Base-by-base conservation (phyloP, 2,329 filamentous ascomycete species). In the Fusarium ambrosium region DNA sequence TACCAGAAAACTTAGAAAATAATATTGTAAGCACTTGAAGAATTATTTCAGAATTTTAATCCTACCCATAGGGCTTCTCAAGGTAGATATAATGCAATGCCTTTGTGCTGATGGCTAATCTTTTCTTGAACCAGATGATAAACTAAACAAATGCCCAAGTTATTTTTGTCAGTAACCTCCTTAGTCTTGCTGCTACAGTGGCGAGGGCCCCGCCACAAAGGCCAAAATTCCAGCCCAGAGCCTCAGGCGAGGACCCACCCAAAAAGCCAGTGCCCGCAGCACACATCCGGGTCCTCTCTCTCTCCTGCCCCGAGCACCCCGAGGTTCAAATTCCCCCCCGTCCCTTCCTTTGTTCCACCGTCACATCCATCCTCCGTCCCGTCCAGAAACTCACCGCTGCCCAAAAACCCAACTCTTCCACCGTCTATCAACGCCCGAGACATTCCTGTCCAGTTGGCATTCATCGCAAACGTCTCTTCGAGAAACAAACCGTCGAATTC, bases 241-340 rank as follows among this genome's bases (percentile, higher is more conserved):
- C 72, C 72, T 75, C 72, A 73, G 72, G 72, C 75, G 72, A 74
- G 72, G 72, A n/a, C 36, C 72, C 72, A 75, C 72, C 62, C 37
- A 56, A 56, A 56, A 34, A 63, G 37, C 36, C 32, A 24, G 56
- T 66, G 63, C 41, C 63, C 55, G 63, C 63, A 64, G 43, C 62
- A 36, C 62, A 65, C 41, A 61, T 34, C 32, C 27, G 29, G 36
- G 63, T 37, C 58, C 60, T 41, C 69, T 61, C 63, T 72, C 37
- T 61, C 48, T 69, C 70, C 69, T 43, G 63, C 72, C 71, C 72
- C 71, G 72, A 74, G 56, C 39, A 41, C 71, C 72, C 72, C 70
- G 62, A 70, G 60, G 36, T 60, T 61, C 66, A 75, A 72, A 75
- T 74, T 75, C 60, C 66, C 69, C 69, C 43, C 69, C 71, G 27